Percentiles rank a stretch among this genome's conserved stretches.
Conservation (phyloP, 2,329 filamentous ascomycete genomes). For the Aaosphaeria pasadenensis region DNA sequence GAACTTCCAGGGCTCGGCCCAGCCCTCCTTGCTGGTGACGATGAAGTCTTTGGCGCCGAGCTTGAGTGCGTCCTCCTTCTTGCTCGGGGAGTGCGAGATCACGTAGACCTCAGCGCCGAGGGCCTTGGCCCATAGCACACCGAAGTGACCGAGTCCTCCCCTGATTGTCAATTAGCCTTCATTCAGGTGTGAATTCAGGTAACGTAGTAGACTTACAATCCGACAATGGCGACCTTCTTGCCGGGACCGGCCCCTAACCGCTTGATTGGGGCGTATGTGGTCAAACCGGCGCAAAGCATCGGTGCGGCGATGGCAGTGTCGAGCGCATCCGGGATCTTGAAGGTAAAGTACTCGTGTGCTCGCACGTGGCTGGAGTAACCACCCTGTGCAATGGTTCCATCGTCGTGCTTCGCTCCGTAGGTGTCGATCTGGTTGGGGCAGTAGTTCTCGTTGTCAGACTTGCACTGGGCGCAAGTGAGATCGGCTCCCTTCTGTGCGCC, state of each 20-base stretch:
- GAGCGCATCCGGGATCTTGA: slow-evolving; percentile 74
- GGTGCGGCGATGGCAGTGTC: slow-evolving; percentile 62
- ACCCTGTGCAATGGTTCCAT: slow-evolving; percentile 64
- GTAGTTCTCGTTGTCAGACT: slow-evolving; percentile 53
- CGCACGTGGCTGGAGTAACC: slow-evolving; percentile 68
- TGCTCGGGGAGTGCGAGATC: slow-evolving; percentile 57
- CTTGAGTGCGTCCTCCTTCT: slow-evolving; percentile 59
- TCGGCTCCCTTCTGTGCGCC: slow-evolving; percentile 51
- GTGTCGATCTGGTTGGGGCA: slow-evolving; percentile 50
- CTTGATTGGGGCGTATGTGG: slow-evolving; percentile 73
- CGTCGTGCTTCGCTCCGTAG: slow-evolving; percentile 48
- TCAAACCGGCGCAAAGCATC: slow-evolving; percentile 83
- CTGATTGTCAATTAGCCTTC: slow-evolving; percentile 12
- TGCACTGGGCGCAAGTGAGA: slow-evolving; percentile 51
- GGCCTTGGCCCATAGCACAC: slow-evolving; percentile 47
- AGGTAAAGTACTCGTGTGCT: slow-evolving; percentile 72
- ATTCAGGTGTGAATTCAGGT: neutral
- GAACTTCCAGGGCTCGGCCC: slow-evolving; percentile 54
- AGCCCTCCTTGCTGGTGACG: slow-evolving; percentile 55
- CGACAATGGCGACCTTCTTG: slow-evolving; percentile 74
- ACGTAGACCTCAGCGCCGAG: slow-evolving; percentile 62
- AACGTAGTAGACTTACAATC: slow-evolving; percentile 46
- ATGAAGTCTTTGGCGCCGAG: slow-evolving; percentile 62
- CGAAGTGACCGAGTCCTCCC: slow-evolving; percentile 51
- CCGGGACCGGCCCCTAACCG: slow-evolving; percentile 73